A percentile compares a stretch with the other conserved stretches of the same genome.
Evolutionary conservation across 768 basidiomycete species (phyloP).

Genomic region (Collybiopsis luxurians): DNA sequence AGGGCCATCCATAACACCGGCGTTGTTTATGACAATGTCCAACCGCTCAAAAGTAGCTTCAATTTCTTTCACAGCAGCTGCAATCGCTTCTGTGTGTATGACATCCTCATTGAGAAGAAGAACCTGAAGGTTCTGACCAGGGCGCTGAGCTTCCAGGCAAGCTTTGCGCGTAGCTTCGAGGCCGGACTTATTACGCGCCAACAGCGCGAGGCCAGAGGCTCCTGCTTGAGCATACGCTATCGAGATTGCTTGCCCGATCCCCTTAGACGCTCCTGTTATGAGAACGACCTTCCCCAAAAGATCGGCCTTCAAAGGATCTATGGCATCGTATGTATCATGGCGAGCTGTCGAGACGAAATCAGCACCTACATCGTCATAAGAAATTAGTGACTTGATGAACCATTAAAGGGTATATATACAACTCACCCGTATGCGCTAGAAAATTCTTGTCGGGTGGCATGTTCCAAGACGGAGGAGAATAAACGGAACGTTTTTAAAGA

Average conservation of each 20-base stretch:
- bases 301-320: background rate
- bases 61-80: background rate
- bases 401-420: too few species aligned
- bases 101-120: background rate
- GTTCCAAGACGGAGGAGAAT: too few species aligned
- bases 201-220: background rate
- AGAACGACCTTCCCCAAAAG: background rate
- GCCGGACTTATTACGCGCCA: background rate
- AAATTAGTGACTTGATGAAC: too few species aligned
- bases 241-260: background rate
- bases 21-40: background rate
- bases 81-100: background rate
- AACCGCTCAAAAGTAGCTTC: background rate
- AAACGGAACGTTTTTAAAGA: too few species aligned
- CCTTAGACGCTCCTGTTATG: slow-evolving; percentile 2
- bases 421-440: too few species aligned
- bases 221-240: background rate
- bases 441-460: too few species aligned
- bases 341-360: too few species aligned
- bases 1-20: background rate
- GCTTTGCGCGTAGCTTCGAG: background rate
- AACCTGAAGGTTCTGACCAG: background rate
- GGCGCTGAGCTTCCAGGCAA: background rate
- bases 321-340: background rate
- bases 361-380: too few species aligned